Base-by-base conservation (phyloP, 768 basidiomycete species). In the Xanthoconium purpureum region DNA sequence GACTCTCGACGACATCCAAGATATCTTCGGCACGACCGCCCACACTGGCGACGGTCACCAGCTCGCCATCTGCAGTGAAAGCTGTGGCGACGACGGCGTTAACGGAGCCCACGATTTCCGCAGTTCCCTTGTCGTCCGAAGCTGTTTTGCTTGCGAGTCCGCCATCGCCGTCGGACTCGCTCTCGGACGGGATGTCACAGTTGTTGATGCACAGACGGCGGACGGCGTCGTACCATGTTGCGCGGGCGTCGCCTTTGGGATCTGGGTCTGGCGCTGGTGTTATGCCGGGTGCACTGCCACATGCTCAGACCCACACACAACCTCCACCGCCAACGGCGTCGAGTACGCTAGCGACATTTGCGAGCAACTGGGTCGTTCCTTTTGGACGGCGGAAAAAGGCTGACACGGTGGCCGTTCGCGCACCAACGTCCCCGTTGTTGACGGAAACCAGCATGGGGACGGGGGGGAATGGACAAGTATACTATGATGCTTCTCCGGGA, bases 1-100 rank as follows among this genome's bases (percentile, higher is more conserved):
- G 86, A 17, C 67, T 84, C 20, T 89, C 88, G 3, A 78, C 81
- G 6, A 80, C 87, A 1, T 91, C 89, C 10, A 79, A 76, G 52
- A 85, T 89, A 66, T 89, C 88, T 8, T 75, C 79, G 0, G 80
- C 77, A 32, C 83, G 87, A 36, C 75, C 85, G 30, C 87, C 89
- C 14, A 75, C 78, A 1, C 72, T 89, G 50, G 85, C 81, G 46
- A 75, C 77, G 3, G 74, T 74, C 18, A 67, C 78, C 15, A 72
- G 72, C 42, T 73, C 79, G 0, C 64, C 80, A 0, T 62, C 74
- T 36, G 62, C 72, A 18, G 69, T 78, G 1, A 89, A 90, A 68
- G 85, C 84, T 0, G 78, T 80, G 18, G 78, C 88, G 5, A 88
- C 89, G 8, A 89, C 82, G 3, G 88, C 87, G 7, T 61, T 88